Evolutionary conservation across 225 moss, liverwort and hornwort genomes (phyloP).

Genomic region (Pleurozium schreberi): DNA sequence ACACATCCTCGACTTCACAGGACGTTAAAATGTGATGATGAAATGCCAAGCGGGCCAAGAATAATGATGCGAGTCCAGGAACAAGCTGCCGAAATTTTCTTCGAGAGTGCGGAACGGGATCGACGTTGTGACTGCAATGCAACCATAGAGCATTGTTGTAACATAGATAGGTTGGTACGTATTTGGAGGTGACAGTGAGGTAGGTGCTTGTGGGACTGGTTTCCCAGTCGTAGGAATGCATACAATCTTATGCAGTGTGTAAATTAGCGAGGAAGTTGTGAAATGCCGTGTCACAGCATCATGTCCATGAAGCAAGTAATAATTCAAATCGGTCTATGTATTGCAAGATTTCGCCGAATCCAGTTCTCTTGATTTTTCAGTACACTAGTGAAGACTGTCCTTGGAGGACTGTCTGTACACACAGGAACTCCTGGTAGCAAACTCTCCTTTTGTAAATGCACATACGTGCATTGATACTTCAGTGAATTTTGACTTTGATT

Average conservation of each 20-base stretch:
- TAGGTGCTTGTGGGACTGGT: background rate
- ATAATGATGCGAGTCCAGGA: background rate
- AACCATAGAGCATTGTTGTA: background rate
- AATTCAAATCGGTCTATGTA: background rate
- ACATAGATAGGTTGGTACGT: slow-evolving; percentile 9
- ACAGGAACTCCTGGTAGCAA: background rate
- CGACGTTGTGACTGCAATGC: background rate
- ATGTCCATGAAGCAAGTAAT: background rate
- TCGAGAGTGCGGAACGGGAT: background rate
- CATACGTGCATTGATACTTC: background rate
- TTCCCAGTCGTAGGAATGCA: background rate
- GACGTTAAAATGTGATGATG: background rate
- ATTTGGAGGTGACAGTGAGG: background rate
- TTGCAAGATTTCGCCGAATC: background rate
- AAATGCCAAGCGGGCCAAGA: background rate
- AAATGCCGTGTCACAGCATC: background rate
- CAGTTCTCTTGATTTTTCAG: background rate
- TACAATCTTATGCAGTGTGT: background rate
- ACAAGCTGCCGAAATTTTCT: background rate
- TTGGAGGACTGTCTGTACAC: background rate
- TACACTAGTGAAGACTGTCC: background rate
- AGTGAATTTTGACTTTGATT: background rate
- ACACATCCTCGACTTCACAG: background rate
- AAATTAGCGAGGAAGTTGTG: background rate
- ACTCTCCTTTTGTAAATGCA: background rate